Percentiles rank a stretch among this genome's conserved stretches.
Evolutionary conservation across 208 protist genomes (phyloP).

Genomic region (Leishmania arabica): DNA sequence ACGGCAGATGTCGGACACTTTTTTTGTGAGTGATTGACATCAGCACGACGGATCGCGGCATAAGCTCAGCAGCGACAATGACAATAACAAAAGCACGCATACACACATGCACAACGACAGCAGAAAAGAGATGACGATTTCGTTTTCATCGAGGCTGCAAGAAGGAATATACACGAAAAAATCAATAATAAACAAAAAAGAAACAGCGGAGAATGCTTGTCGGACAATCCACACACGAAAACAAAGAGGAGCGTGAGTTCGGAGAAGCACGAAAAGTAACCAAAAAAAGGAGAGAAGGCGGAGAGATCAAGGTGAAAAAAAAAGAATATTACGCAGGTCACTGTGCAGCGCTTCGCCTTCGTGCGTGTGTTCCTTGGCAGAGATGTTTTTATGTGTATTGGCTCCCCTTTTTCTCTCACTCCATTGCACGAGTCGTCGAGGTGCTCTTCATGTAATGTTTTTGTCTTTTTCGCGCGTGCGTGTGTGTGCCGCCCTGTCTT

Average conservation of each 20-base stretch:
- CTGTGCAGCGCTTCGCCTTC: background rate
- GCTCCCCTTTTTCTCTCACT: background rate
- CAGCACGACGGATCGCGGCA: too few species aligned
- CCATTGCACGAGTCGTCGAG: background rate
- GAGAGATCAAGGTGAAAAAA: too few species aligned
- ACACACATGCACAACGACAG: background rate
- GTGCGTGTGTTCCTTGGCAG: background rate
- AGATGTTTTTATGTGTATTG: background rate
- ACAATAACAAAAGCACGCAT: background rate
- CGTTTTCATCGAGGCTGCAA: background rate
- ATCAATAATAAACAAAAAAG: background rate
- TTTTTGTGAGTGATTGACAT: background rate
- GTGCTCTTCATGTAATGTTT: background rate
- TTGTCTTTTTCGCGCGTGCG: background rate
- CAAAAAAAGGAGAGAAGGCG: background rate
- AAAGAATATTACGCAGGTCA: background rate
- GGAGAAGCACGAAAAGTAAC: too few species aligned
- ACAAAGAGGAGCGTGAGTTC: background rate
- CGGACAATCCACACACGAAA: background rate
- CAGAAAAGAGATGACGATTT: slow-evolving; percentile 12
- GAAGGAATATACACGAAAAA: too few species aligned
- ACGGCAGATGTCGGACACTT: background rate
- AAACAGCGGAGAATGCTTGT: too few species aligned
- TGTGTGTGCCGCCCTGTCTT: background rate
- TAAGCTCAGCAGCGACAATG: too few species aligned